phyloP scores from a whole-genome alignment of 2,329 filamentous ascomycete genomes.

The Beauveria pseudobassiana region DNA sequence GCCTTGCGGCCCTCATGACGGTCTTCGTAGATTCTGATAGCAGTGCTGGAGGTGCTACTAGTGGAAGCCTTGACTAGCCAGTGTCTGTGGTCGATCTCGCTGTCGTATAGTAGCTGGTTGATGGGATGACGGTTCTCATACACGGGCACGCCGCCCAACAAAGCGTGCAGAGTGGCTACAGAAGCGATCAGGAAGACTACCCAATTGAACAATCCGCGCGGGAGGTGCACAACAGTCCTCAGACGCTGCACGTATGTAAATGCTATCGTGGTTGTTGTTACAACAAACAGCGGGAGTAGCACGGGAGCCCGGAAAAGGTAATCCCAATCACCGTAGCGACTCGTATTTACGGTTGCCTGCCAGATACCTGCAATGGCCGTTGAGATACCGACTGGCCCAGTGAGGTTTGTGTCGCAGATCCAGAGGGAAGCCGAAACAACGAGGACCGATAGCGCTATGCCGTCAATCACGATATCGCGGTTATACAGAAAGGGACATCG shows the following conservation, averaged over 20 bases:
- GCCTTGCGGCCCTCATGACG: slow-evolving; percentile 58
- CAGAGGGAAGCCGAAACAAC: slow-evolving; percentile 38
- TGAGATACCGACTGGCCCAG: slow-evolving; percentile 34
- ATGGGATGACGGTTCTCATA: slow-evolving; percentile 36
- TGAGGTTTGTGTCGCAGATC: slow-evolving; percentile 38
- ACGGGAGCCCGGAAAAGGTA: slow-evolving; percentile 30
- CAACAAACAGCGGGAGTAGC: slow-evolving; percentile 30
- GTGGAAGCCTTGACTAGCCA: slow-evolving; percentile 41
- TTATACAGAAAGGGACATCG: slow-evolving; percentile 28
- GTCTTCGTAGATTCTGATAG: slow-evolving; percentile 42
- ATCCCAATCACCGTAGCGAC: slow-evolving; percentile 37
- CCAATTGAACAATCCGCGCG: slow-evolving; percentile 22
- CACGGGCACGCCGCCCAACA: slow-evolving; percentile 29
- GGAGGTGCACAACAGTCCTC: slow-evolving; percentile 35
- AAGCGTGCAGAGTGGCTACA: background rate
- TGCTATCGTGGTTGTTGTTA: slow-evolving; percentile 32
- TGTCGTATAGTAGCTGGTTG: slow-evolving; percentile 41
- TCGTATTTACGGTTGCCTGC: slow-evolving; percentile 28
- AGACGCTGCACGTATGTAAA: slow-evolving; percentile 39
- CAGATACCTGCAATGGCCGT: slow-evolving; percentile 36
- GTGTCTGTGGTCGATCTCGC: slow-evolving; percentile 38
- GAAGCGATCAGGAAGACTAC: background rate
- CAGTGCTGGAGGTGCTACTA: slow-evolving; percentile 39
- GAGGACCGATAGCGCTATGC: slow-evolving; percentile 36
- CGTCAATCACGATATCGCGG: slow-evolving; percentile 42